A percentile compares a stretch with the other conserved stretches of the same genome.
These are phyloP conservation scores for Galerina sulciceps DNA, from an alignment of 768 basidiomycete species.

Conservation along the genomic window DNA sequence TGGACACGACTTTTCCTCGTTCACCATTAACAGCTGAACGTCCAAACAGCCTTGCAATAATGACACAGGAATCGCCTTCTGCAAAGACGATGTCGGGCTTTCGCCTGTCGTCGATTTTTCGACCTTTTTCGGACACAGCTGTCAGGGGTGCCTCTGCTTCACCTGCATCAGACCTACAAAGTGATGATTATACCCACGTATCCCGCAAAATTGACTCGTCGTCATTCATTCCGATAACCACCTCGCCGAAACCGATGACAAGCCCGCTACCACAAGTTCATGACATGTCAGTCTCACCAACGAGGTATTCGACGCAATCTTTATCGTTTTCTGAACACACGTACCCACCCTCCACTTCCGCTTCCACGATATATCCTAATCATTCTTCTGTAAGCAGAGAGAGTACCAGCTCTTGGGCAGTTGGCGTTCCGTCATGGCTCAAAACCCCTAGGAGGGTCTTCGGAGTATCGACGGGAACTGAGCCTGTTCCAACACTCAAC, in stretches of 20 bases:
- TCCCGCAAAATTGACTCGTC: conserved; percentile 53
- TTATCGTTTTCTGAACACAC: conserved; percentile 58
- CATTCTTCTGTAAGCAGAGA: conserved; percentile 52
- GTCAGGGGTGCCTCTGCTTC: conserved; percentile 29
- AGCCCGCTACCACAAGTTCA: conserved; percentile 8
- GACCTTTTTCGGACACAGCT: conserved; percentile 65
- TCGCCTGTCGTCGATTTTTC: conserved; percentile 65
- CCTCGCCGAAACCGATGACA: conserved; percentile 37
- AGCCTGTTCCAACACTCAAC: conserved; percentile 28
- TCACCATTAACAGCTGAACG: conserved; percentile 42
- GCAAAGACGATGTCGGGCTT: conserved; percentile 52
- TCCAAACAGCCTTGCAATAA: conserved; percentile 39
- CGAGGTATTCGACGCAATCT: conserved; percentile 18
- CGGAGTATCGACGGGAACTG: conserved; percentile 28
- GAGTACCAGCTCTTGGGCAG: conserved; percentile 56
- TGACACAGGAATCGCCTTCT: conserved; percentile 25
- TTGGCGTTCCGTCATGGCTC: conserved; percentile 77
- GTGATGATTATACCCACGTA: conserved; percentile 77
- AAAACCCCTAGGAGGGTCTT: conserved; percentile 51
- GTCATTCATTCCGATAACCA: conserved; percentile 66
- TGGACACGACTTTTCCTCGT: conserved; percentile 65
- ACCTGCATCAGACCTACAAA: conserved; percentile 33
- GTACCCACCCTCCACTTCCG: conserved; percentile 76
- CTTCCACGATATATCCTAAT: conserved; percentile 51
- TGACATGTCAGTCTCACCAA: conserved; percentile 11